Base-by-base conservation (phyloP, 2,329 filamentous ascomycete species). In the Sporothrix schenckii region DNA sequence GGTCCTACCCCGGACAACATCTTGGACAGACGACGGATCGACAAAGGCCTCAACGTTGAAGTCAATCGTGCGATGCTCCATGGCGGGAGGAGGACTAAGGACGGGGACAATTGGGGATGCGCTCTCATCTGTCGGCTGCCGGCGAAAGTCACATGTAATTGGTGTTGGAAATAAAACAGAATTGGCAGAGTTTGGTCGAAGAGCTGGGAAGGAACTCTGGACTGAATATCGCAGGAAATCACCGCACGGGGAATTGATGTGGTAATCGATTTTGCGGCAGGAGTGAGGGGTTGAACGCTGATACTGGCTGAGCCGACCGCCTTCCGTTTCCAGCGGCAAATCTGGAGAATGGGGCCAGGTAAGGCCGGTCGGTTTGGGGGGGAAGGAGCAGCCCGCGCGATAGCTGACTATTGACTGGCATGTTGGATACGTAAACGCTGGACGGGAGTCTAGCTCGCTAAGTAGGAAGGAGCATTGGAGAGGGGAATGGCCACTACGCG, bases 1-100 rank as follows among this genome's bases (percentile, higher is more conserved):
- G 34, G 34, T 7, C 34, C 4, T 79, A 94, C 94, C 94, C 88
- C 94, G 94, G 73, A 98, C 90, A 69, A 98, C 91, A 78, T 98
- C 94, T 80, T 92, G 92, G 74, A 97, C 92, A 69, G 91, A 95
- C 56, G 88, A 88, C 67, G 93, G 92, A 81, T 98, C 95, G 71
- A 94, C 92, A 79, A 97, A 96, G 78, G 97, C 90, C 79, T 97
- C 94, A 79, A 99, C 88, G 75, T 92, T 92, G 83, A 97, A 97
- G 81, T 97, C 93, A 76, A 93, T 92, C 71, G 92, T 89, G 13
- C 67, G 72, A 49, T 73, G 71, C 27, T 74, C 73, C 72, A 73
- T 74, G 53, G 72, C 68, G 52, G 65, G 58, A 27, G 14, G 66
- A 27, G n/a, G 56, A 30, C 16, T 39, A 52, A 52, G 44, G 21